These are phyloP conservation scores for Globisporangium nagaii DNA, from an alignment of 352 stramenopile species.

Conservation along the genomic window DNA sequence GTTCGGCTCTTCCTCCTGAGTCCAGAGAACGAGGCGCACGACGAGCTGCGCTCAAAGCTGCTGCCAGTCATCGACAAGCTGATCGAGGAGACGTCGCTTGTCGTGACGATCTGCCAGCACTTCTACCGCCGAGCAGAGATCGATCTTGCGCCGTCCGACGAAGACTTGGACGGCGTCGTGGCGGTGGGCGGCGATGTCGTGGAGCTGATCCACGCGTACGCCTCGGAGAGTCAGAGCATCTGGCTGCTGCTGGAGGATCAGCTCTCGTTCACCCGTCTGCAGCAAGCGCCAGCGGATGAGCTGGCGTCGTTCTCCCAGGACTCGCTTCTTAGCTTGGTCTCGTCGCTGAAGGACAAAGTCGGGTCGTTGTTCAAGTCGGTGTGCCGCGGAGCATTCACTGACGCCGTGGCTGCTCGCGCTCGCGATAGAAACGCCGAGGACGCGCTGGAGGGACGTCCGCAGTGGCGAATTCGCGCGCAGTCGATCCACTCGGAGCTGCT, in stretches of 20 bases:
- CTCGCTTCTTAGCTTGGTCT: conserved; percentile 31
- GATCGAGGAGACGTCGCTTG: conserved; percentile 35
- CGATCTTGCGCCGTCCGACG: conserved; percentile 54
- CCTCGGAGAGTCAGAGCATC: conserved; percentile 38
- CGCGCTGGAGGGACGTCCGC: conserved; percentile 29
- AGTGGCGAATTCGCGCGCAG: conserved; percentile 73
- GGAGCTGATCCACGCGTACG: conserved; percentile 45
- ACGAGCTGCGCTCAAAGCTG: conserved; percentile 24
- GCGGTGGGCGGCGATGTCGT: conserved; percentile 60
- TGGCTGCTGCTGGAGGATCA: conserved; percentile 35
- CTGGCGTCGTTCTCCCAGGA: conserved; percentile 43
- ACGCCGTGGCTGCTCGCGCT: conserved; percentile 51
- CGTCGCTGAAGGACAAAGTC: conserved; percentile 62
- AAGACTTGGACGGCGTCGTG: conserved; percentile 60
- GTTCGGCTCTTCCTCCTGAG: conserved; percentile 24
- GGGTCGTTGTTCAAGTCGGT: conserved; percentile 64
- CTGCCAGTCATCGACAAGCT: conserved; percentile 32
- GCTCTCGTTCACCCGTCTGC: conserved; percentile 16
- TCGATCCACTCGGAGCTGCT: conserved; percentile 65
- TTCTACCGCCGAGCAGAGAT: conserved; percentile 66
- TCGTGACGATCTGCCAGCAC: conserved; percentile 48
- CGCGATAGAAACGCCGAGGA: conserved; percentile 17
- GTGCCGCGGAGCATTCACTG: conserved; percentile 71
- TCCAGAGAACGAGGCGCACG: conserved; percentile 16
- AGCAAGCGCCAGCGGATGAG: conserved; percentile 19